phyloP scores from a whole-genome alignment of 768 basidiomycete species.

The Suillus subaureus region DNA sequence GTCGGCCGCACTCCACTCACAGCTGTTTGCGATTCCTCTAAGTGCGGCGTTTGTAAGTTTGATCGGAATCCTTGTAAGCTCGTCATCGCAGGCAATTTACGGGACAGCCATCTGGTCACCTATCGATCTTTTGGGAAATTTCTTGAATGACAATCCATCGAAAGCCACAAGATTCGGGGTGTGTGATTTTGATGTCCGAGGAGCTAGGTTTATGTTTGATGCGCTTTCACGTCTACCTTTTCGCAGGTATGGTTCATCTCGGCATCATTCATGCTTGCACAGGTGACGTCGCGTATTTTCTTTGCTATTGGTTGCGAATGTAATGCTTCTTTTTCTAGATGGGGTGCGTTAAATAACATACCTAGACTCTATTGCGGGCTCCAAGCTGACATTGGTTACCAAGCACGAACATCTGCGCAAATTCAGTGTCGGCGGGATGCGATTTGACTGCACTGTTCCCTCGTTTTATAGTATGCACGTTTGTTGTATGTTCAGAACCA shows the following conservation, averaged over 20 bases:
- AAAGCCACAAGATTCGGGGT: conserved; percentile 70
- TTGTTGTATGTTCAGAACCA: not conserved
- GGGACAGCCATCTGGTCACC: conserved; percentile 81
- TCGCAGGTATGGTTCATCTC: conserved; percentile 78
- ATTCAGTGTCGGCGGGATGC: conserved; percentile 82
- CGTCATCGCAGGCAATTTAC: conserved; percentile 74
- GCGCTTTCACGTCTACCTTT: not conserved
- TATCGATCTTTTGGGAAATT: conserved; percentile 67
- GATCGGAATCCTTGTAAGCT: conserved; percentile 81
- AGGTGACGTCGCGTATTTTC: conserved; percentile 37
- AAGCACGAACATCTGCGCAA: conserved; percentile 81
- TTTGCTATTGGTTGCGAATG: conserved; percentile 2
- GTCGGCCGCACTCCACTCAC: conserved; percentile 61
- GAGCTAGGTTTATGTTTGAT: not conserved
- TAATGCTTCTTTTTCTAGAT: conserved; percentile 20
- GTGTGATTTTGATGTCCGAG: conserved; percentile 10
- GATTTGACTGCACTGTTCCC: conserved; percentile 80
- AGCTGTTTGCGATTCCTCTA: conserved; percentile 71
- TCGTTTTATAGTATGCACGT: conserved; percentile 61
- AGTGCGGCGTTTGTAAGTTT: conserved; percentile 76
- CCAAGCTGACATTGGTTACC: conserved; percentile 12
- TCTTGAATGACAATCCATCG: conserved; percentile 65
- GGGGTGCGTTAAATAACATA: conserved; percentile 25
- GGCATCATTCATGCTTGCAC: conserved; percentile 77
- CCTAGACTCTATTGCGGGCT: conserved; percentile 17